Evolutionary conservation across 2,329 filamentous ascomycete genomes (phyloP), one percentile per base, ranked within the genome.

Genomic region (Botrytis paeoniae): DNA sequence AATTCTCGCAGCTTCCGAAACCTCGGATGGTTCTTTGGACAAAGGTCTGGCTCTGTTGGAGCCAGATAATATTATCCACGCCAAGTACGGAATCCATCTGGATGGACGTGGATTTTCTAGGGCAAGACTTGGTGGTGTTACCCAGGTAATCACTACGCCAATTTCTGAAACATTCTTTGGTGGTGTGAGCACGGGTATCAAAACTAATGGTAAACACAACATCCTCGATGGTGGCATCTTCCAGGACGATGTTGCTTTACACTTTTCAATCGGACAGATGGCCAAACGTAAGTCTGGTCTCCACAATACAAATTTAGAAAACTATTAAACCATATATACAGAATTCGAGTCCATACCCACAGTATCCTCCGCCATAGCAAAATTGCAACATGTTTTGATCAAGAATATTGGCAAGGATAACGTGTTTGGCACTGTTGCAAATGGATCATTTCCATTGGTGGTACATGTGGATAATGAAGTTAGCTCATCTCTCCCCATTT

Each of bases 1-100:
- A 76, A 88, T 89, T 59, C 77, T 80, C 32, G 80, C 79, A 1
- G 84, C 86, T 69, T 74, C 76, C 1, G 80, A 79, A 35, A 87
- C 87, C 0, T 81, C 83, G 4, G 86, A 89, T 76, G 87, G 87
- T 22, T 73, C 74, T 7, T 80, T 82, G 16, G 80, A 80, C 29
- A 76, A 81, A 22, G 74, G 75, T 35, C 71, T 75, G 48, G 77
- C 78, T 43, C 68, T 74, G 4, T 73, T 76, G 29, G 75, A 82
- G 63, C 77, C 81, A 0, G 78, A 80, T 14, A 80, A 78, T 73
- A 75, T 83, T 6, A 76, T 78, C 9, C 82, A 81, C 71, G 83
- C 83, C 10, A 84, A 84, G 73, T 82, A 84, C 71, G 83, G 83
- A 1, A 74, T 84, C 32, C 80, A 79, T 74, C 78, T 85, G 1